Base-by-base conservation (phyloP, 257 asterid species). In the Scutellaria galericulata region DNA sequence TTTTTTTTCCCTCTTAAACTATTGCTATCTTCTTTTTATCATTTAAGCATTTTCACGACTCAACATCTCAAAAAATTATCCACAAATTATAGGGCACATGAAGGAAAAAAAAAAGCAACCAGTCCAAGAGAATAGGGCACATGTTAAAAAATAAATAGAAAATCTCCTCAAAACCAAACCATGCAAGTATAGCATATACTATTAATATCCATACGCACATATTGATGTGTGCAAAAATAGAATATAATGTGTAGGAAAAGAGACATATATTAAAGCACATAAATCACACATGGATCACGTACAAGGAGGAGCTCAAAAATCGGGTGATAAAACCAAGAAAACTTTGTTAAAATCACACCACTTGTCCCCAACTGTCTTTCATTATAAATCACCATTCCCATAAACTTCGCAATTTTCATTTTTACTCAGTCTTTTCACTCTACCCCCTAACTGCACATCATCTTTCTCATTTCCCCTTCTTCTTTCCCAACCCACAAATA, bases 341-440 rank as follows among this genome's bases (percentile, higher is more conserved):
- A 14, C n/a, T 42, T 63, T 35, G 37, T 57, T 39, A 54, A 41
- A 75, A 22, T 31, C 15, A 65, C 80, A 75, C 62, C 78, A 76
- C 82, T 76, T 67, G 78, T 72, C 70, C 52, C 68, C 52, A 58
- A 77, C 50, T 20, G 74, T 80, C 37, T 31, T 68, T 66, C 66
- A 60, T 46, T 70, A 70, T 54, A 78, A 85, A 74, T 31, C 37
- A 31, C 4, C 80, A 62, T 45, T 71, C 79, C 87, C 90, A 39
- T 2, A 45, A 46, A 68, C 71, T 7, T 73, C 80, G 88, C 74
- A 31, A 7, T n/a, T 31, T 60, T 51, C 66, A 20, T 58, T 81
- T 86, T 90, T 88, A 88, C 93, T 71, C 37, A 80, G 88, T 88
- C 91, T 60, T 60, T 58, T 79, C 71, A 53, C 68, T 54, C 69